A percentile compares a stretch with the other conserved stretches of the same genome.
Conservation (phyloP, 2,329 filamentous ascomycete species). For the Falciphora oryzae region DNA sequence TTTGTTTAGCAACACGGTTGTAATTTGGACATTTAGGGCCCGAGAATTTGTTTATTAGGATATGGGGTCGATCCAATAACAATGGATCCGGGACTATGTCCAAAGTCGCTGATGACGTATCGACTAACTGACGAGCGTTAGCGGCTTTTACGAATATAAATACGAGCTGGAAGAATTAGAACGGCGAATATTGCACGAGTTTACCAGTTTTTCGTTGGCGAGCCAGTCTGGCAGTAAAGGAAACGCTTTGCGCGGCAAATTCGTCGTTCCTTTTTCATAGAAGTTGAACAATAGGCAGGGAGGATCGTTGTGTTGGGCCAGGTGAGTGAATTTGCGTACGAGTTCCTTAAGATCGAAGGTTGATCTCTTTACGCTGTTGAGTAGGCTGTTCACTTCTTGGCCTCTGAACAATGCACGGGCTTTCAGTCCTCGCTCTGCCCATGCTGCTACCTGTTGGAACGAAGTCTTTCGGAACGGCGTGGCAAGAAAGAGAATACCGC, state of each 20-base stretch:
- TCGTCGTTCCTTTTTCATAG: constrained; percentile 19
- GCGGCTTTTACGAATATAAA: constrained; percentile 3
- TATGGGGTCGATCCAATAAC: constrained; percentile 19
- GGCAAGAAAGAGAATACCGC: constrained; percentile 22
- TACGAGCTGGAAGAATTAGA: neutral
- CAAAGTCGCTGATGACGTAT: constrained; percentile 19
- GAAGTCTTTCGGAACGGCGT: constrained; percentile 25
- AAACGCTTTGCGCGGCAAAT: constrained; percentile 16
- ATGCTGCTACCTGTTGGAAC: constrained; percentile 20
- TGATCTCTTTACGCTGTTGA: constrained; percentile 15
- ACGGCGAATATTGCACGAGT: constrained; percentile 3
- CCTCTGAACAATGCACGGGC: constrained; percentile 13
- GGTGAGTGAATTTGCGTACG: constrained; percentile 17
- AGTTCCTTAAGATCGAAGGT: constrained; percentile 17
- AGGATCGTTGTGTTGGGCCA: constrained; percentile 13
- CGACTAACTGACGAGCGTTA: constrained; percentile 20
- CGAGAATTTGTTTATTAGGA: constrained; percentile 23
- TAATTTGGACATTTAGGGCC: constrained; percentile 16
- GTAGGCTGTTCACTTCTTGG: constrained; percentile 15
- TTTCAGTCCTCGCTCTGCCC: constrained; percentile 16
- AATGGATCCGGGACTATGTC: constrained; percentile 20
- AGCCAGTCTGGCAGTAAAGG: constrained; percentile 14
- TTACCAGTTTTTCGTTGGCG: constrained; percentile 15
- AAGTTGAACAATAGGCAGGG: constrained; percentile 17
- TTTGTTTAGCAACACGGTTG: constrained; percentile 15